phyloP scores from a whole-genome alignment of 225 moss, liverwort and hornwort genomes.

The Sphagnum tenellum region DNA sequence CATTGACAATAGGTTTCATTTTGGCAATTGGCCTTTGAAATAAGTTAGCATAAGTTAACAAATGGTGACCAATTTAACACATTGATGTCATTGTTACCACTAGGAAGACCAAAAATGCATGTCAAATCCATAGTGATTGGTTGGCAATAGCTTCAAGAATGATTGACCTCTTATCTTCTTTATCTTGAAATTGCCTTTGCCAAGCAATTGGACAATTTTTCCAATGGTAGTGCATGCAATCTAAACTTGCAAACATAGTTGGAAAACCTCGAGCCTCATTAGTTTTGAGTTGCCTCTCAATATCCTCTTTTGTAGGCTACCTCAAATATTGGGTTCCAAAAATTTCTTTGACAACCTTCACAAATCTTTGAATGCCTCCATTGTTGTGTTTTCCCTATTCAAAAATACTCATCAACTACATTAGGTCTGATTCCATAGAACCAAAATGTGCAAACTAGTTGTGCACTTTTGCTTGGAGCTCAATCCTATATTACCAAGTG shows the following conservation, averaged over 20 bases:
- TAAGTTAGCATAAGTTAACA: too few relatives aligned
- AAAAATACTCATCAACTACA: slow-evolving; percentile 4
- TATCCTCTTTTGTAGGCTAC: neutral
- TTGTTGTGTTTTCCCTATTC: slow-evolving; percentile 1
- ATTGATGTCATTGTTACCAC: neutral
- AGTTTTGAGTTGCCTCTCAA: neutral
- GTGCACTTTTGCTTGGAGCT: slow-evolving; percentile 2
- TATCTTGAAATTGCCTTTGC: neutral
- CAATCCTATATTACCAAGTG: neutral
- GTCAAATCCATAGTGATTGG: neutral
- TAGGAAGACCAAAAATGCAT: neutral
- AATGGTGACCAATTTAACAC: neutral
- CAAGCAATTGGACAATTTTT: slow-evolving; percentile 3
- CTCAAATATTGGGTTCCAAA: neutral
- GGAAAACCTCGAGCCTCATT: neutral
- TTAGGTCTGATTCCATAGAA: slow-evolving; percentile 1
- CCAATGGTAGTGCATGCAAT: slow-evolving; percentile 3
- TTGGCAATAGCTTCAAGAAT: slow-evolving; percentile 7
- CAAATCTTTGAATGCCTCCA: slow-evolving; percentile 2
- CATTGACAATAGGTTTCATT: too few relatives aligned
- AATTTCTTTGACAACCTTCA: neutral
- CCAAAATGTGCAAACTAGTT: slow-evolving; percentile 2
- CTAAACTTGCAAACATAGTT: neutral
- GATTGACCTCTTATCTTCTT: neutral
- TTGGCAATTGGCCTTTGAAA: too few relatives aligned